These are phyloP conservation scores for Cupressus sempervirens DNA, from an alignment of 75 land plant genomes.

Conservation along the genomic window DNA sequence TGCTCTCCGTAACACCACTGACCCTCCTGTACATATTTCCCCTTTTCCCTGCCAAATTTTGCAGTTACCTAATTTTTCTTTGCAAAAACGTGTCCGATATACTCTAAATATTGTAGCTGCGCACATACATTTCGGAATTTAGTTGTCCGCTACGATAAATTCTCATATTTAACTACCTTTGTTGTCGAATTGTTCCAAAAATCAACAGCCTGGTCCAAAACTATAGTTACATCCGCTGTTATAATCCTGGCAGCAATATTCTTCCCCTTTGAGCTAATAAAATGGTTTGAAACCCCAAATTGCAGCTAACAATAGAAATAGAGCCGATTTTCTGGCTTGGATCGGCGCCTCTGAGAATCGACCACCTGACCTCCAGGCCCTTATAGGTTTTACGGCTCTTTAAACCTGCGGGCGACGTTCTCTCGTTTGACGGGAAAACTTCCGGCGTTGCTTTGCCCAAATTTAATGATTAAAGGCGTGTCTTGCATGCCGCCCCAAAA, in stretches of 20 bases:
- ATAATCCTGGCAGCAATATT: not conserved
- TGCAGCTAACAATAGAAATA: not conserved
- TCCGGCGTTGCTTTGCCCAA: not conserved
- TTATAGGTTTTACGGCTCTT: not conserved
- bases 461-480: too few relatives aligned
- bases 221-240: not conserved
- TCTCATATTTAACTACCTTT: not conserved
- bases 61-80: not conserved
- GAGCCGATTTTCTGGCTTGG: not conserved
- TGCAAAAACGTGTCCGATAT: not conserved
- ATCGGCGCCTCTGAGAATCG: not conserved
- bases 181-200: too few relatives aligned
- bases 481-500: too few relatives aligned
- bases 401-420: not conserved
- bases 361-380: not conserved
- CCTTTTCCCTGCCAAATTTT: not conserved
- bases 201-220: not conserved
- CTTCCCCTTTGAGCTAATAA: not conserved
- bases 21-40: slow-evolving; percentile 39
- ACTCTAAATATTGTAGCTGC: not conserved
- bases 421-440: not conserved
- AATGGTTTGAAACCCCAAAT: not conserved
- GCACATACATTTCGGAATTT: not conserved
- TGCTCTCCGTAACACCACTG: slow-evolving; percentile 28
- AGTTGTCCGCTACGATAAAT: not conserved